These are phyloP conservation scores for Zoysia matrella DNA, from an alignment of 202 grass and related monocot genomes.

Conservation along the genomic window DNA sequence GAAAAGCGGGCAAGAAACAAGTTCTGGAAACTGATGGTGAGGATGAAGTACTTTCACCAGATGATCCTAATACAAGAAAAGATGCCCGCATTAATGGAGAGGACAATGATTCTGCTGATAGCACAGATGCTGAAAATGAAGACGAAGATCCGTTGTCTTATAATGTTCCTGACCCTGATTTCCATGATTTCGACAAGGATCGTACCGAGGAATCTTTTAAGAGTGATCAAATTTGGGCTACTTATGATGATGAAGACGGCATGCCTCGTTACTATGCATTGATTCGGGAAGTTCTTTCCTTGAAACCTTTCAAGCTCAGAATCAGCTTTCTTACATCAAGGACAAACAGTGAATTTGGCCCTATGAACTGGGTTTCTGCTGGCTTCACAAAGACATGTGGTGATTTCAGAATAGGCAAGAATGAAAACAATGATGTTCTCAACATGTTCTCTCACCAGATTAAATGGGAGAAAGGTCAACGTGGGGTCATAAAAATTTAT, in stretches of 20 bases:
- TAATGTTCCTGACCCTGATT: conserved; percentile 83
- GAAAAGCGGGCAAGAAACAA: conserved; percentile 41
- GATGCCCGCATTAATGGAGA: conserved; percentile 20
- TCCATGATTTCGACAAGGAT: conserved; percentile 87
- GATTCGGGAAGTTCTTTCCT: conserved; percentile 74
- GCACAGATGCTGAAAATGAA: conserved; percentile 50
- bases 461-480: conserved; percentile 78
- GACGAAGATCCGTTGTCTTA: conserved; percentile 42
- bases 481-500: conserved; percentile 72
- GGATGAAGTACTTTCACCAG: conserved; percentile 25
- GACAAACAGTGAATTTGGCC: conserved; percentile 76
- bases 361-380: conserved; percentile 73
- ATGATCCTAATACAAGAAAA: conserved; percentile 32
- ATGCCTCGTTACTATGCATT: conserved; percentile 89
- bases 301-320: conserved; percentile 70
- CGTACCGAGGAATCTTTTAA: conserved; percentile 68
- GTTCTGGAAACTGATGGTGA: conserved; percentile 42
- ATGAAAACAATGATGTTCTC: conserved; percentile 64
- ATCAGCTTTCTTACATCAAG: conserved; percentile 72
- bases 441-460: conserved; percentile 88
- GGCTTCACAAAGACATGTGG: conserved; percentile 89
- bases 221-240: conserved; percentile 82
- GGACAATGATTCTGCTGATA: conserved; percentile 33
- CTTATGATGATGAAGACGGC: conserved; percentile 88
- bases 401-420: conserved; percentile 67